Base-by-base conservation (phyloP, 257 asterid genomes). In the Gynochthodes officinalis region DNA sequence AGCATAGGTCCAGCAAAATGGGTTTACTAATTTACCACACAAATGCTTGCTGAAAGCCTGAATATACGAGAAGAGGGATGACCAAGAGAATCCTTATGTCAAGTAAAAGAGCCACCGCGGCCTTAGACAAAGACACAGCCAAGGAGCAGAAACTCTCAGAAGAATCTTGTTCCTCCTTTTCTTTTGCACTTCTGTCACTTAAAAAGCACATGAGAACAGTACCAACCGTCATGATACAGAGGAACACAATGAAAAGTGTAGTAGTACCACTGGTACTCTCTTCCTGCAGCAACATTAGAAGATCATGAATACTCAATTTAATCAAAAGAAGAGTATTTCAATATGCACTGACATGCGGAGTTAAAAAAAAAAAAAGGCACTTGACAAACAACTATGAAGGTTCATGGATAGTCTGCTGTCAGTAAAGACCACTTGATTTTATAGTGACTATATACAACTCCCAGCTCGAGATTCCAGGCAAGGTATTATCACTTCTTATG, bases 31-130 rank as follows among this genome's bases (percentile, higher is more conserved):
- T 70, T 85, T 91, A 94, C 98, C 98, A 91, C 65, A 94, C 96
- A 79, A 95, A 94, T 48, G 99, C 97, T 81, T 85, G 91, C 68
- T 95, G 99, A 69, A 95, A 84, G 85, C 99, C 99, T 5, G 98
- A 92, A 75, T 92, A 95, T 28, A 93, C 96, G 48, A 95, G 72
- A 58, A 95, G 92, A 63, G 99, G 99, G 81, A 95, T 87, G 81
- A 90, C 55, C 84, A 95, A 87, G 74, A 90, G 86, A 80, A 92
- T 83, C 69, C 97, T 84, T 70, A 66, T 69, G 81, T 92, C 96
- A 10, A 83, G 83, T 46, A 95, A 80, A 74, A 95, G 83, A 52
- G 80, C 83, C 75, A 84, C 40, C 30, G 83, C 79, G 60, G 97
- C 79, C 78, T 79, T 87, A 70, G 82, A 70, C 75, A 86, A 80